Base-by-base conservation (phyloP, 805 yeast genomes). In the Hanseniaspora lachancei region DNA sequence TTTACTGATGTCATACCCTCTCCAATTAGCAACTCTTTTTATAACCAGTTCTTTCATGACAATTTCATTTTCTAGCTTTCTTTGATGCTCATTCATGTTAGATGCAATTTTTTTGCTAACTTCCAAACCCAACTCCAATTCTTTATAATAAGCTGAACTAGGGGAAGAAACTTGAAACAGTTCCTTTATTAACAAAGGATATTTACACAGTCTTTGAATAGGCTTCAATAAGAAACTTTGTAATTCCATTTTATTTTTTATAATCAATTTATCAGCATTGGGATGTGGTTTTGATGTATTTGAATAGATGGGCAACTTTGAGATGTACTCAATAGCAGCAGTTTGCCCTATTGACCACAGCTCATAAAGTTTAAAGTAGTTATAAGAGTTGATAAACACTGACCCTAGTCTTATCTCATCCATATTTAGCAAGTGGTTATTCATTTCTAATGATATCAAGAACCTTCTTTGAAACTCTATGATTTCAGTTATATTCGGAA, bases 311-410 rank as follows among this genome's bases (percentile, higher is more conserved):
- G 58, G 58, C 12, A 55, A 24, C 13, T 69, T 64, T 47, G 75
- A 73, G 40, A 93, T 85, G 55, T 88, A 77, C 56, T 87, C 95
- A 44, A 87, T 78, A 1, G 97, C 96, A 3, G 87, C 80, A 61
- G 81, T 80, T 68, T 88, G 97, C 57, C 91, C 91, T 55, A 89
- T 76, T 27, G 97, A 86, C 91, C 96, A 93, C 8, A 95, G 89
- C 67, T 89, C 96, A 69, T 93, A 93, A 10, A 87, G 80, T 60
- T 80, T 82, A 71, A 93, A 93, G 29, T 89, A 91, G 39, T 81
- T 80, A 36, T 89, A 86, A 12, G 93, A 86, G 67, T 84, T 95
- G 58, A 86, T 75, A 67, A 93, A 91, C 1, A 89, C 76, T 1
- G 95, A 84, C 2, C 97, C 98, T 47, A 91, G 80, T 59, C 96